These are phyloP conservation scores for Filobasidium wieringae DNA, from an alignment of 768 basidiomycete species.

Conservation along the genomic window DNA sequence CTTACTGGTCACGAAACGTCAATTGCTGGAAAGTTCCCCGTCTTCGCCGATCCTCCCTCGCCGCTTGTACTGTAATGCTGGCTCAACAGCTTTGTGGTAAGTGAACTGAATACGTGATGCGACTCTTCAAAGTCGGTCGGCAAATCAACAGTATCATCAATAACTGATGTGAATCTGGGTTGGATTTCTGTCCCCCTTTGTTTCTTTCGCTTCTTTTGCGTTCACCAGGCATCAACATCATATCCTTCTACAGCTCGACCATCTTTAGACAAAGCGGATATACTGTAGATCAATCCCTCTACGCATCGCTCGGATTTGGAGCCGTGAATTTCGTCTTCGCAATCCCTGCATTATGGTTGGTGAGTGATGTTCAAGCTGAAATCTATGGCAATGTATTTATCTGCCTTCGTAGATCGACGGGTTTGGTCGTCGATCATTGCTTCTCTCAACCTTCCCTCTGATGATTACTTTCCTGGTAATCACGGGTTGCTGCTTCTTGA, in stretches of 20 bases:
- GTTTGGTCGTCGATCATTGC: neutral
- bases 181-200: too few relatives aligned
- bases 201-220: too few relatives aligned
- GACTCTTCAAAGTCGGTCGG: neutral
- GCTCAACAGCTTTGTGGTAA: conserved; percentile 26
- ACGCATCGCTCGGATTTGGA: conserved; percentile 38
- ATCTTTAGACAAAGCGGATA: conserved; percentile 6
- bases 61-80: conserved; percentile 4
- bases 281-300: conserved; percentile 18
- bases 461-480: neutral
- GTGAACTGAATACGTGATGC: neutral
- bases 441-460: conserved; percentile 5
- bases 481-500: conserved; percentile 5
- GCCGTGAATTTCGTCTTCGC: conserved; percentile 28
- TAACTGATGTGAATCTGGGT: too few relatives aligned
- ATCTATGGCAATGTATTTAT: too few relatives aligned
- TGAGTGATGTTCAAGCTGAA: too few relatives aligned
- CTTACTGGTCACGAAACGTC: conserved; percentile 35
- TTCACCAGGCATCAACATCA: too few relatives aligned
- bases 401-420: too few relatives aligned
- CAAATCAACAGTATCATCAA: neutral
- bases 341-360: conserved; percentile 10
- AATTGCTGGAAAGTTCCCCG: conserved; percentile 41
- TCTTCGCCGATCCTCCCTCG: conserved; percentile 16
- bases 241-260: conserved; percentile 9